Percentiles rank a stretch among this genome's conserved stretches.
phyloP scores from a whole-genome alignment of 345 rosid species.

The Brassica juncea region DNA sequence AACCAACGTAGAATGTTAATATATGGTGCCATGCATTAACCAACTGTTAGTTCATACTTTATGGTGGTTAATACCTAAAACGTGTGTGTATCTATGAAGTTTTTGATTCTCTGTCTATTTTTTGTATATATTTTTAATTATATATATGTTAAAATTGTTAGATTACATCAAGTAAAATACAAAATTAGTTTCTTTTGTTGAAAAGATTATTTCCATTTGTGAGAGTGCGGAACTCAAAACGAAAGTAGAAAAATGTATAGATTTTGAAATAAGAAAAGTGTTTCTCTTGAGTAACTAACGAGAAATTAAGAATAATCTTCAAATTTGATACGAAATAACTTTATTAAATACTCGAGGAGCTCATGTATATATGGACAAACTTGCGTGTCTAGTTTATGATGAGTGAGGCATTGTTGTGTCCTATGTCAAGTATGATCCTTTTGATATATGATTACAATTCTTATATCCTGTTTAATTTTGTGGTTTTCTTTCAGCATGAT shows the following conservation, averaged over 20 bases:
- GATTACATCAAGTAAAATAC: background rate
- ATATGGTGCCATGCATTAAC: slow-evolving; percentile 41
- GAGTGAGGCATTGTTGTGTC: background rate
- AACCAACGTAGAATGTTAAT: slow-evolving; percentile 41
- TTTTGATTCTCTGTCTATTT: background rate
- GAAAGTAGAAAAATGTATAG: background rate
- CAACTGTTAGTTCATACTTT: slow-evolving; percentile 35
- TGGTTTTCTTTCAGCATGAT: slow-evolving; percentile 64
- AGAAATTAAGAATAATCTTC: background rate
- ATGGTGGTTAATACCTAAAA: slow-evolving; percentile 14
- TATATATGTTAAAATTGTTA: background rate
- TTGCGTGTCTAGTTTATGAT: background rate
- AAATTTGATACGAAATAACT: background rate
- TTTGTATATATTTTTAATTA: background rate
- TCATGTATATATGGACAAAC: background rate
- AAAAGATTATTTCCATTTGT: background rate
- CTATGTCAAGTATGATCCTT: background rate
- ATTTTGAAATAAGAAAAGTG: background rate
- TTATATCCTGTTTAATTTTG: background rate
- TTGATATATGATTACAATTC: background rate
- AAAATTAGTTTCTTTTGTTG: too few relatives aligned
- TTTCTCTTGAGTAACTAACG: background rate
- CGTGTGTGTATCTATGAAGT: slow-evolving; percentile 22
- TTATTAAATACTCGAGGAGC: background rate
- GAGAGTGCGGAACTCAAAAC: background rate